Evolutionary conservation across 192 early-diverging fungal species (phyloP), one percentile per base, ranked within the genome.

Genomic region (Entomortierella lignicola): DNA sequence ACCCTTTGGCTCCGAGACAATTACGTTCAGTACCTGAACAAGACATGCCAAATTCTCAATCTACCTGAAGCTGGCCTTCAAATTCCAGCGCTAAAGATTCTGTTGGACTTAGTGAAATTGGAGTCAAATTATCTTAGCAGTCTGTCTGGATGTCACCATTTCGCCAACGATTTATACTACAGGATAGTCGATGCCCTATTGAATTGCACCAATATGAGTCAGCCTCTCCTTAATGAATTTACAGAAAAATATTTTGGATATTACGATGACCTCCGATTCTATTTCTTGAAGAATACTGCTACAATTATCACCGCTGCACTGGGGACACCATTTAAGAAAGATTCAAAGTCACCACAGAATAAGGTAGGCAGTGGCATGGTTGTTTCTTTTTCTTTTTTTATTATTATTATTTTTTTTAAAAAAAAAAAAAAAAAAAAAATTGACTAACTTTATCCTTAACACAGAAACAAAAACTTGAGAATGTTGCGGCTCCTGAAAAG

Each of bases 211-310:
- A 85, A 89, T 43, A 85, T 91, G 31, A 89, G 75, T 41, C 85
- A 92, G 26, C 90, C 87, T 13, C 56, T 97, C 34, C 55, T 87
- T 48, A 86, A 84, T 15, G 82, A 87, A 60, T 81, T 96, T 26
- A 81, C 90, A 1, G 89, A 91, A 53, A 89, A 90, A 43, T 90
- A 91, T 60, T 65, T 96, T 39, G 93, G 92, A 75, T 71, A 79
- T 10, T 96, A 94, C 80, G 94, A 94, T 69, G 97, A 99, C 71
- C 75, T 97, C 47, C 87, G 94, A 69, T 88, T 89, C 66, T 94
- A 95, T 79, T 96, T 96, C 73, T 90, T 88, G 77, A 92, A 91
- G 73, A 82, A 90, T 69, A 63, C 89, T 8, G 70, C 81, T 81
- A 84, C 81, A 53, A 83, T 89, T 34, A 66, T 79, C 32, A 64